Percentiles rank a stretch among this genome's conserved stretches.
Evolutionary conservation across 768 basidiomycete species (phyloP).

Genomic region (Arthromyces matolae): DNA sequence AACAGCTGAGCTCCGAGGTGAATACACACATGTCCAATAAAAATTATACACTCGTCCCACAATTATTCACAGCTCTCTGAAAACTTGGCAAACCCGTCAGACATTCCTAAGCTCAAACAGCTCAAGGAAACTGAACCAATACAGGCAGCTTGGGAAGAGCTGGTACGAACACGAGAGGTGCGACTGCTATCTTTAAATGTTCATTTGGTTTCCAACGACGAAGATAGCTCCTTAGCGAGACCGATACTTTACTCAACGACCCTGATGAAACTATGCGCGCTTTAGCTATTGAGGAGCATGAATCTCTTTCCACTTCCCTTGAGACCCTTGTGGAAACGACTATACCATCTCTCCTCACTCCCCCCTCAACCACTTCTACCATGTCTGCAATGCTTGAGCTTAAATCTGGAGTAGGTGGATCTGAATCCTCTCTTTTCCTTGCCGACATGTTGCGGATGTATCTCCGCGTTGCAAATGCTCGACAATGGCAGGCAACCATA

Average conservation of each 20-base stretch:
- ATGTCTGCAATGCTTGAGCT: slow-evolving; percentile 85
- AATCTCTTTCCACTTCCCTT: slow-evolving; percentile 36
- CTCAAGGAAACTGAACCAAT: slow-evolving; percentile 70
- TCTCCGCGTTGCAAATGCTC: slow-evolving; percentile 52
- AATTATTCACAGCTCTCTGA: slow-evolving; percentile 45
- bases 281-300: slow-evolving; percentile 68
- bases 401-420: slow-evolving; percentile 90
- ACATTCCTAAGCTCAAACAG: slow-evolving; percentile 55
- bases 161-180: slow-evolving; percentile 56
- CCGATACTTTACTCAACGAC: slow-evolving; percentile 59
- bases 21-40: slow-evolving; percentile 1
- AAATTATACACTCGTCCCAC: slow-evolving; percentile 7
- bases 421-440: slow-evolving; percentile 81
- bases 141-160: slow-evolving; percentile 63
- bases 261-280: slow-evolving; percentile 71
- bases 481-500: slow-evolving; percentile 57
- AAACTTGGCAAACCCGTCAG: slow-evolving; percentile 48
- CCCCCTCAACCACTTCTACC: slow-evolving; percentile 58
- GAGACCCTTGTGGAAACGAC: slow-evolving; percentile 34
- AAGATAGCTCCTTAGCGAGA: slow-evolving; percentile 67
- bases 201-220: slow-evolving; percentile 8
- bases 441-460: slow-evolving; percentile 83
- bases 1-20: slow-evolving; percentile 42
- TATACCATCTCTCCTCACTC: slow-evolving; percentile 73
- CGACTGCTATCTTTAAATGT: slow-evolving; percentile 16